These are phyloP conservation scores for Aureobasidium subglaciale DNA, from an alignment of 2,329 filamentous ascomycete species.

Conservation along the genomic window DNA sequence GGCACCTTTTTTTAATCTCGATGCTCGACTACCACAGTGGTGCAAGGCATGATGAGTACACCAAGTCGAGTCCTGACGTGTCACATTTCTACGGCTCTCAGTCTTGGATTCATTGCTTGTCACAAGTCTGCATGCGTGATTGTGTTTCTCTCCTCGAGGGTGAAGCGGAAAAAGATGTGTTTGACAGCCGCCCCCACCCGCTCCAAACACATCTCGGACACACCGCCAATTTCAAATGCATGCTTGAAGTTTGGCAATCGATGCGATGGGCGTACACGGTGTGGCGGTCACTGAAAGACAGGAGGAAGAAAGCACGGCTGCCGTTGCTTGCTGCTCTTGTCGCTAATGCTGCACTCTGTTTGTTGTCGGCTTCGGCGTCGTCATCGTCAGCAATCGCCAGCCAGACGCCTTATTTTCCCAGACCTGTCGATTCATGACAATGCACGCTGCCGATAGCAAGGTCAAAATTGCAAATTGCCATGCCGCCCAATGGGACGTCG, in stretches of 20 bases:
- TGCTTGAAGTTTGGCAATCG: constrained; percentile 10
- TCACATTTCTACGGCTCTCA: constrained; percentile 12
- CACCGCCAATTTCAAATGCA: constrained; percentile 14
- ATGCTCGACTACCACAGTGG: background rate
- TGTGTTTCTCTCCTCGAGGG: constrained; percentile 9
- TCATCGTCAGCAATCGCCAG: constrained; percentile 5
- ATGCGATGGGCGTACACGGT: background rate
- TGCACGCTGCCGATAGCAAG: constrained; percentile 1
- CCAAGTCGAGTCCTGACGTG: constrained; percentile 13
- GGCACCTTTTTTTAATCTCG: constrained; percentile 2
- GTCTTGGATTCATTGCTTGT: constrained; percentile 10
- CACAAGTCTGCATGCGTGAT: constrained; percentile 13
- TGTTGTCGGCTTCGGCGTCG: constrained; percentile 4
- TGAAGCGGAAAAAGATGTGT: constrained; percentile 9
- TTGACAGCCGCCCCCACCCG: constrained; percentile 14
- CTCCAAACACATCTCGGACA: constrained; percentile 11
- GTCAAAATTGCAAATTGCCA: background rate
- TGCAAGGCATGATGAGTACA: constrained; percentile 12
- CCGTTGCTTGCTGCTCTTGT: constrained; percentile 9
- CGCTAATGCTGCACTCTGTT: constrained; percentile 5
- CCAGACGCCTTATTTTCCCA: constrained; percentile 10
- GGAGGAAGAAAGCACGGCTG: background rate
- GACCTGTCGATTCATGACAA: constrained; percentile 3
- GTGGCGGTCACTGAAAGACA: constrained; percentile 9
- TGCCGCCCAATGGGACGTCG: constrained; percentile 4